Evolutionary conservation across 305 asterid genomes (phyloP).

Genomic region (Rubia occidens): DNA sequence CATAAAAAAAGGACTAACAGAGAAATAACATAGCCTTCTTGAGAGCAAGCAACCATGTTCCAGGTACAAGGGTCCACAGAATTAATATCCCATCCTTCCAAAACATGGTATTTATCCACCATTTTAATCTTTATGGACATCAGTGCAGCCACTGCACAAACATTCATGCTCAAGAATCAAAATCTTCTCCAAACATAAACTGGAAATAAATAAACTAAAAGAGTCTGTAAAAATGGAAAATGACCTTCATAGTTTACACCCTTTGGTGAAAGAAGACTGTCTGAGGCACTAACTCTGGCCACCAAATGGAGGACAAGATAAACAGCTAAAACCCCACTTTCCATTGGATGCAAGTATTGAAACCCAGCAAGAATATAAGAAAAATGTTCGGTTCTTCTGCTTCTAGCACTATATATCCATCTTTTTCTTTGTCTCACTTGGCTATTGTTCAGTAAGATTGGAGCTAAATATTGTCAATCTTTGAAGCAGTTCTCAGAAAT

Average conservation of each 20-base stretch:
- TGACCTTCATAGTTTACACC: constrained; percentile 94
- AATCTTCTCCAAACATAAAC: neutral
- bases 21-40: constrained; percentile 73
- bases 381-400: constrained; percentile 4
- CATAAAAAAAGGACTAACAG: constrained; percentile 41
- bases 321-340: constrained; percentile 29
- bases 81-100: constrained; percentile 96
- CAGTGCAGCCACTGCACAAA: constrained; percentile 67
- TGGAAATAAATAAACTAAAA: neutral
- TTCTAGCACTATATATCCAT: neutral
- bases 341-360: constrained; percentile 34
- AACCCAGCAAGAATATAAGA: constrained; percentile 13
- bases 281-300: constrained; percentile 31
- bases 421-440: neutral
- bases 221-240: constrained; percentile 15
- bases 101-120: constrained; percentile 54
- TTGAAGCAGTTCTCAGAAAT: neutral
- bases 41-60: constrained; percentile 87
- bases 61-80: constrained; percentile 98
- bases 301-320: constrained; percentile 28
- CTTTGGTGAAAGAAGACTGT: constrained; percentile 78
- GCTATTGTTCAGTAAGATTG: neutral
- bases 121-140: constrained; percentile 74
- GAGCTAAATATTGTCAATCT: neutral
- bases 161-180: constrained; percentile 18